Evolutionary conservation across 208 protist genomes (phyloP).

Genomic region (Trypanosoma conorhini): DNA sequence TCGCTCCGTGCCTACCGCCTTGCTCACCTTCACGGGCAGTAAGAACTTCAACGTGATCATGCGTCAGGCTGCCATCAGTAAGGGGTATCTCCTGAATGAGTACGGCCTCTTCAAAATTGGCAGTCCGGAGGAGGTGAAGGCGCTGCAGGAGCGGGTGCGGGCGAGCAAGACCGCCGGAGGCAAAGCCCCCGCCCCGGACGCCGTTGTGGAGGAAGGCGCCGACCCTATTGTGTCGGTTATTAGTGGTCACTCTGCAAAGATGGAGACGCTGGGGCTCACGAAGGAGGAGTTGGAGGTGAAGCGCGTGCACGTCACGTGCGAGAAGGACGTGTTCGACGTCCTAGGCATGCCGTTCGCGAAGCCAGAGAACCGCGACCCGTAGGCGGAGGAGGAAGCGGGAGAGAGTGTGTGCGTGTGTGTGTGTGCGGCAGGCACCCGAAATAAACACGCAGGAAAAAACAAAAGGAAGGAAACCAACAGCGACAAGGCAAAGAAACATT

Average conservation of each 20-base stretch:
- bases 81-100: slow-evolving; percentile 90
- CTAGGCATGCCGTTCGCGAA: slow-evolving; percentile 86
- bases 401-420: too few relatives aligned
- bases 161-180: slow-evolving; percentile 63
- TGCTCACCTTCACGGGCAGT: slow-evolving; percentile 94
- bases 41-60: slow-evolving; percentile 95
- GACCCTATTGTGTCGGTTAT: slow-evolving; percentile 25
- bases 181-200: background rate
- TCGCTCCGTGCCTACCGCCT: slow-evolving; percentile 79
- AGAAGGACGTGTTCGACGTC: slow-evolving; percentile 88
- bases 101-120: slow-evolving; percentile 88
- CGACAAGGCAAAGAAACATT: slow-evolving; percentile 19
- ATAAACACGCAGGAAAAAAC: background rate
- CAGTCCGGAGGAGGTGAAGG: slow-evolving; percentile 77
- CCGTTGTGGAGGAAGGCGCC: slow-evolving; percentile 12
- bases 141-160: slow-evolving; percentile 72
- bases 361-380: slow-evolving; percentile 87
- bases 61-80: slow-evolving; percentile 88
- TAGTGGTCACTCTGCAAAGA: slow-evolving; percentile 34
- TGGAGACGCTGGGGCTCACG: slow-evolving; percentile 76
- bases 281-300: slow-evolving; percentile 86
- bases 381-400: slow-evolving; percentile 32
- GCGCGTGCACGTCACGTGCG: slow-evolving; percentile 71
- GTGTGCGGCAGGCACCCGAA: background rate
- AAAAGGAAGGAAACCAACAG: background rate